phyloP scores from a whole-genome alignment of 2,329 filamentous ascomycete genomes.

The Diaporthe vaccinii region DNA sequence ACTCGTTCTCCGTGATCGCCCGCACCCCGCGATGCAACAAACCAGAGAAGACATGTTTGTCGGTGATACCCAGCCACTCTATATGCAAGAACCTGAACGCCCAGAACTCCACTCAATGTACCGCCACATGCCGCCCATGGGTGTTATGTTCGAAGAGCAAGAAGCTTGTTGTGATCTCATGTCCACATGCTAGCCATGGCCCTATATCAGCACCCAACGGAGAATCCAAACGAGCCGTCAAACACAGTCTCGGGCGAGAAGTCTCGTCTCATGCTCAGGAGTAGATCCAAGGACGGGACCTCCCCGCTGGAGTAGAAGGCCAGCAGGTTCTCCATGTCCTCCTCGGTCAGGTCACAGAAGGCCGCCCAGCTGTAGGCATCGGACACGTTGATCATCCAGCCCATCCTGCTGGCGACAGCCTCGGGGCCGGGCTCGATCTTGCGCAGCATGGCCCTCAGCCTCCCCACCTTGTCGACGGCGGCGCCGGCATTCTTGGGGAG shows the following conservation, averaged over 20 bases:
- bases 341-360: conserved; percentile 83
- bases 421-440: conserved; percentile 78
- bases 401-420: conserved; percentile 89
- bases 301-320: conserved; percentile 75
- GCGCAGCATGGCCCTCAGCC: conserved; percentile 82
- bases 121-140: not conserved
- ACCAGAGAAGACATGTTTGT: not conserved
- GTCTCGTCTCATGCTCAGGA: conserved; percentile 67
- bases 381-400: conserved; percentile 94
- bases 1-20: not conserved
- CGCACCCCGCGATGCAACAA: not conserved
- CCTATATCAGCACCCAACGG: conserved; percentile 56
- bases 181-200: conserved; percentile 20
- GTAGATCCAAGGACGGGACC: conserved; percentile 67
- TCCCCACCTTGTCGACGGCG: conserved; percentile 87
- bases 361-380: conserved; percentile 89
- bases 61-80: not conserved
- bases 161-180: not conserved
- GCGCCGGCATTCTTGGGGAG: conserved; percentile 85
- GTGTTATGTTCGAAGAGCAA: not conserved
- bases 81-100: conserved; percentile 17
- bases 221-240: conserved; percentile 72
- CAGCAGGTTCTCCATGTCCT: conserved; percentile 87
- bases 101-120: not conserved
- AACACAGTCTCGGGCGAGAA: conserved; percentile 64